These are phyloP conservation scores for Beauveria scarabaeidicola DNA, from an alignment of 2,329 filamentous ascomycete species.

Conservation along the genomic window DNA sequence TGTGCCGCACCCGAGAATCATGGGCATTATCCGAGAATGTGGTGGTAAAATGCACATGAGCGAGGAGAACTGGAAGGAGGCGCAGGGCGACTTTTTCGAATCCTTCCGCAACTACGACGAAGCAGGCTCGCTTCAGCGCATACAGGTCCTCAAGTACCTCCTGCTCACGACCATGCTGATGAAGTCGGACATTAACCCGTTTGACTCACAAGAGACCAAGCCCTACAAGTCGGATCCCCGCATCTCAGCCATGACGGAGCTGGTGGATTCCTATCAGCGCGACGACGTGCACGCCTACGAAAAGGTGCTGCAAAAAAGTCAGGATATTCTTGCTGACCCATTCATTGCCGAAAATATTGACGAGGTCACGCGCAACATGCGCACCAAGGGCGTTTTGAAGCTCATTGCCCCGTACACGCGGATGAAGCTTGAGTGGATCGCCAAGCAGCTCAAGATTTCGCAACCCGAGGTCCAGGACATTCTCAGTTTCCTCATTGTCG, in stretches of 20 bases:
- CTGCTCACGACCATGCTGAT: slow-evolving; percentile 96
- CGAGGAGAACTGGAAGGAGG: slow-evolving; percentile 98
- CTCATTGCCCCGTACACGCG: slow-evolving; percentile 90
- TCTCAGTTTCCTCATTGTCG: slow-evolving; percentile 85
- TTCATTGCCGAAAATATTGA: slow-evolving; percentile 99
- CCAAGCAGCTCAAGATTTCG: slow-evolving; percentile 77
- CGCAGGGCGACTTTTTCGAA: slow-evolving; percentile 96
- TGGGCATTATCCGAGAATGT: slow-evolving; percentile 97
- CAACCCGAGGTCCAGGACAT: slow-evolving; percentile 88
- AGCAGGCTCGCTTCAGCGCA: slow-evolving; percentile 88
- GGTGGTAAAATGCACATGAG: slow-evolving; percentile 99
- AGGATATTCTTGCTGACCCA: slow-evolving; percentile 79
- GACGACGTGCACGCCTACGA: slow-evolving; percentile 93
- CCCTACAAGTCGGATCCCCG: slow-evolving; percentile 93
- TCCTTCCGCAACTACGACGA: slow-evolving; percentile 99
- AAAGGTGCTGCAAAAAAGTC: slow-evolving; percentile 75
- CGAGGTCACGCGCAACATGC: slow-evolving; percentile 96
- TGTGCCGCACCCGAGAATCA: slow-evolving; percentile 95
- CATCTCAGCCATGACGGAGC: slow-evolving; percentile 92
- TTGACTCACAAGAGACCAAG: slow-evolving; percentile 97
- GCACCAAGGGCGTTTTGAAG: slow-evolving; percentile 89
- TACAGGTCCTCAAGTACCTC: slow-evolving; percentile 95
- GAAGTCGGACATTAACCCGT: slow-evolving; percentile 97
- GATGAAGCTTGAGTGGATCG: slow-evolving; percentile 83
- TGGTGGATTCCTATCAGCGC: slow-evolving; percentile 92